Evolutionary conservation across 2,329 filamentous ascomycete genomes (phyloP).

Genomic region (Aspergillus tubingensis): DNA sequence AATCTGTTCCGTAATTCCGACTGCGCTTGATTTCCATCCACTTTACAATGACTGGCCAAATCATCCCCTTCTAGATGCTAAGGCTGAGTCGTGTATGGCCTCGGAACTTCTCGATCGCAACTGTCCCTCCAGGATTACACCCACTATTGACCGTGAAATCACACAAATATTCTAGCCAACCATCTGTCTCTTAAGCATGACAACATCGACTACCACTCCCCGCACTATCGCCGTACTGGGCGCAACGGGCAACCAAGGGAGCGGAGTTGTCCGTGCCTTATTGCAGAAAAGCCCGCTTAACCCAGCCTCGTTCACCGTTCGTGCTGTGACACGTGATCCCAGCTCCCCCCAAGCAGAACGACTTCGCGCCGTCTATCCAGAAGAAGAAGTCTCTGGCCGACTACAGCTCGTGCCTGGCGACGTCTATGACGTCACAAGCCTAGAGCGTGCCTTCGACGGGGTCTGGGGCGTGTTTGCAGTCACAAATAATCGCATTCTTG

Average conservation of each 20-base stretch:
- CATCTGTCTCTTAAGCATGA: no score
- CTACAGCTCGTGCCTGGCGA: conserved; percentile 13
- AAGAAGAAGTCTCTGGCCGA: conserved; percentile 1
- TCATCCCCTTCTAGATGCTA: no score
- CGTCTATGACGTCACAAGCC: conserved; percentile 11
- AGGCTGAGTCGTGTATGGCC: no score
- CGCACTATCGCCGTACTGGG: neutral
- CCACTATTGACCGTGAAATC: no score
- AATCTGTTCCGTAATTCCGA: no score
- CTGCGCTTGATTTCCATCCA: no score
- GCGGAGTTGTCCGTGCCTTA: conserved; percentile 15
- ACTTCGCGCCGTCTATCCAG: neutral
- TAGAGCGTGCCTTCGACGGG: conserved; percentile 15
- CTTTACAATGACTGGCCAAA: no score
- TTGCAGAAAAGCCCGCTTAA: neutral
- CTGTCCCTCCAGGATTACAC: no score
- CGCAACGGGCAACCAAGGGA: conserved; percentile 21
- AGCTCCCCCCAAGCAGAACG: conserved; percentile 9
- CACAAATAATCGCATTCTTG: conserved; percentile 12
- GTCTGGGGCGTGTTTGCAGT: conserved; percentile 24
- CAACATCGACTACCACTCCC: no score
- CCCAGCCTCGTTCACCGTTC: conserved; percentile 10
- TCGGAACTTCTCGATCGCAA: no score
- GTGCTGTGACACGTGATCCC: conserved; percentile 17
- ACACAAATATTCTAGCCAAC: no score